Conservation (phyloP, 108 stramenopile species). For the Fragilariopsis cylindrus region DNA sequence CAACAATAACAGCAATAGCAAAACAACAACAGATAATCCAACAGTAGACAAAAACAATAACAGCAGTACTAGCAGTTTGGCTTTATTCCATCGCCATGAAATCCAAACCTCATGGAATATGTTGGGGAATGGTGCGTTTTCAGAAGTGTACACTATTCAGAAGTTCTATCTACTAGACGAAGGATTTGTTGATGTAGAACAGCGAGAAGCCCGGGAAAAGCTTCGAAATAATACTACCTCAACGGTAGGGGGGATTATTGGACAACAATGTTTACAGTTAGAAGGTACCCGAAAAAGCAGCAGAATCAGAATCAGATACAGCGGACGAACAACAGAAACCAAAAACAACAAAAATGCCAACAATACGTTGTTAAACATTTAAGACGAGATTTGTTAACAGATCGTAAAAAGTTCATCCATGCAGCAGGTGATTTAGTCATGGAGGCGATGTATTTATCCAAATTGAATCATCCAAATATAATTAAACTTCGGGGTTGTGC, state of each 20-base stretch:
- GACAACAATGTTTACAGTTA: conserved; percentile 11
- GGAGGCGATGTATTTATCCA: conserved; percentile 72
- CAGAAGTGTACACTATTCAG: conserved; percentile 44
- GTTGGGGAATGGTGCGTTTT: conserved; percentile 61
- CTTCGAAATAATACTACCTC: not conserved
- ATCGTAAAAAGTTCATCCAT: conserved; percentile 34
- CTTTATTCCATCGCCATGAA: conserved; percentile 41
- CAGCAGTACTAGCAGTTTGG: not conserved
- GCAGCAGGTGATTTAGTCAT: conserved; percentile 73
- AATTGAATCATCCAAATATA: conserved; percentile 74
- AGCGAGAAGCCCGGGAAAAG: conserved; percentile 1
- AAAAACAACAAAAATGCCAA: not conserved
- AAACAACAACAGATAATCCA: not conserved
- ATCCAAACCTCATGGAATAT: conserved; percentile 35
- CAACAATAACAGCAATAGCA: not conserved
- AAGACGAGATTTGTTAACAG: conserved; percentile 25
- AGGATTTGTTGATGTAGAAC: conserved; percentile 10
- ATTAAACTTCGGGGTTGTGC: conserved; percentile 69
- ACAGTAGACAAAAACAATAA: not conserved
- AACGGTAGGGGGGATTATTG: not conserved
- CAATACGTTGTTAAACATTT: conserved; percentile 74
- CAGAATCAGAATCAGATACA: not conserved
- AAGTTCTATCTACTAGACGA: conserved; percentile 9
- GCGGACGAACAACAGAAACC: not conserved
- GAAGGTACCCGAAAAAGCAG: not conserved